These are phyloP conservation scores for Podospora comata DNA, from an alignment of 495 filamentous ascomycete species.

Conservation along the genomic window DNA sequence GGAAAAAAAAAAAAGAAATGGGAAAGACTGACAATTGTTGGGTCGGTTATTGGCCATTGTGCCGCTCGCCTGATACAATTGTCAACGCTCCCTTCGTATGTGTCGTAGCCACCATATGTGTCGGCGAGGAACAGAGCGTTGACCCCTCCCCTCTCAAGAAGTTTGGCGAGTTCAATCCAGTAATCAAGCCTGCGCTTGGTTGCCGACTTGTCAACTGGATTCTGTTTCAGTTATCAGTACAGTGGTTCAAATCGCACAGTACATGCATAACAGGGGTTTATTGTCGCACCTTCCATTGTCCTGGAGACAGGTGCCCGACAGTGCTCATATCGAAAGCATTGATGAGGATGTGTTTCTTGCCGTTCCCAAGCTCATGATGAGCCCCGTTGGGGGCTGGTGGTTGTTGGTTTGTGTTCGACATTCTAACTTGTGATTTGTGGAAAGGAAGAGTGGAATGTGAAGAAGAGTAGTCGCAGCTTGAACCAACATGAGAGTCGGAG, in stretches of 20 bases:
- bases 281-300: conserved; percentile 46
- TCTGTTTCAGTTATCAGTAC: conserved; percentile 31
- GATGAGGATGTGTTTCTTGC: conserved; percentile 42
- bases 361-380: conserved; percentile 15
- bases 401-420: neutral
- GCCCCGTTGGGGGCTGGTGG: neutral
- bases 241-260: too few species aligned
- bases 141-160: conserved; percentile 57
- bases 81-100: conserved; percentile 55
- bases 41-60: conserved; percentile 57
- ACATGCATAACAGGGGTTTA: neutral
- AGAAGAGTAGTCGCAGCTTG: neutral
- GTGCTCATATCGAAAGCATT: conserved; percentile 50
- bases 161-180: conserved; percentile 59
- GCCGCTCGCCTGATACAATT: conserved; percentile 45
- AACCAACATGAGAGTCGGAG: neutral
- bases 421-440: neutral
- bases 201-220: conserved; percentile 53
- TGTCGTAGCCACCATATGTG: conserved; percentile 55
- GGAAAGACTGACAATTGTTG: conserved; percentile 47
- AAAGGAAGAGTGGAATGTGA: neutral
- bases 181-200: conserved; percentile 56
- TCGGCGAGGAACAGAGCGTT: conserved; percentile 61
- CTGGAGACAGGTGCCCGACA: conserved; percentile 42
- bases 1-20: neutral